Evolutionary conservation across 1,139 yeast species (phyloP).

Genomic region (Yamadazyma sp.): DNA sequence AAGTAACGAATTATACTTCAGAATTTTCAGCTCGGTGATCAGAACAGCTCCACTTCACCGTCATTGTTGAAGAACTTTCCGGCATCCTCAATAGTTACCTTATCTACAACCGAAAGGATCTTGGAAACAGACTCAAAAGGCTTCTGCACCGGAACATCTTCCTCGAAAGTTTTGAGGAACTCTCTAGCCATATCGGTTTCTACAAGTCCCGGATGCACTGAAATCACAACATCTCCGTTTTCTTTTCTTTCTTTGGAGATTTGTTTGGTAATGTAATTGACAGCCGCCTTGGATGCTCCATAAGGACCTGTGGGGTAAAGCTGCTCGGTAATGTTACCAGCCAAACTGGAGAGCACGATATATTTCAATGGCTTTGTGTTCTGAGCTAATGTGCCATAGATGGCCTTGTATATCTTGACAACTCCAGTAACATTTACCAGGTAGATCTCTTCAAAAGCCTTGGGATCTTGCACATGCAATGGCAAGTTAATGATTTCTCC

Average conservation of each 20-base stretch:
- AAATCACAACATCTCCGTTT: constrained; percentile 30
- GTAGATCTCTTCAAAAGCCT: constrained; percentile 6
- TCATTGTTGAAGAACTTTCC: too few relatives aligned
- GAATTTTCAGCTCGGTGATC: too few relatives aligned
- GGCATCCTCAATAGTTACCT: not conserved
- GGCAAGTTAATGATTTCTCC: not conserved
- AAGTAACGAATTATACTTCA: too few relatives aligned
- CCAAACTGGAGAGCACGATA: constrained; percentile 6
- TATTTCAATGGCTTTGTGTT: constrained; percentile 5
- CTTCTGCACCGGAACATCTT: too few relatives aligned
- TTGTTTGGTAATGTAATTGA: constrained; percentile 8
- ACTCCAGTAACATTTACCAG: constrained; percentile 9
- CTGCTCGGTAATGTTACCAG: constrained; percentile 15
- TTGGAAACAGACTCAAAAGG: constrained; percentile 4
- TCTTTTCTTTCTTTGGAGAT: constrained; percentile 23
- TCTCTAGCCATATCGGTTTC: constrained; percentile 21
- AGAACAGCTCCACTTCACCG: too few relatives aligned
- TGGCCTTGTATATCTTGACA: constrained; percentile 10
- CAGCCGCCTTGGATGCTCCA: constrained; percentile 10
- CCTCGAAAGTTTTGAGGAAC: too few relatives aligned
- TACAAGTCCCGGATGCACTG: constrained; percentile 50
- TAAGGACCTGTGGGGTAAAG: constrained; percentile 5
- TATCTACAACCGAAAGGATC: constrained; percentile 2
- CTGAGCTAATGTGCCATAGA: constrained; percentile 9
- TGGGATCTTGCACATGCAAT: not conserved